Base-by-base conservation (phyloP, 2,329 filamentous ascomycete species). In the Chrysoporthe austroafricana region DNA sequence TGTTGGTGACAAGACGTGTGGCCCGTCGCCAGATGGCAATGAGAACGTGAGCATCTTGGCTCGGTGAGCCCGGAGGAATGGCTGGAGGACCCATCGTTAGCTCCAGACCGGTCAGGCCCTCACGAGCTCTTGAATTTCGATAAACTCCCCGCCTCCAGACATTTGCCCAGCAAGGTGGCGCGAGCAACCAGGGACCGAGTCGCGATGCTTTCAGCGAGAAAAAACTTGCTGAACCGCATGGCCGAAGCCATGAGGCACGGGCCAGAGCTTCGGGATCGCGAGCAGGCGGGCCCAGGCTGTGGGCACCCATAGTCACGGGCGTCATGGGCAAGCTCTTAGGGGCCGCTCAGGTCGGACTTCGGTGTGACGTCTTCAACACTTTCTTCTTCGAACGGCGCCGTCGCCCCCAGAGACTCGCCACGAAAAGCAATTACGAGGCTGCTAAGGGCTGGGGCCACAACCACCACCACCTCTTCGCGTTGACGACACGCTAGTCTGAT, bases 21-120 rank as follows among this genome's bases (percentile, higher is more conserved):
- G 21, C 4, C 21, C 13, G 32, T 54, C 50, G 50, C 50, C 50
- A 54, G 21, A 54, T 54, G 11, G 50, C 50, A 54, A 7, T 6
- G 21, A 54, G 50, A 39, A 39, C 18, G 14, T 39, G 54, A 39
- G 16, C 54, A 57, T n/a, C 16, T 36, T 34, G 34, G 16, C 16
- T 62, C 59, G 59, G 59, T 62, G 59, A 48, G 59, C 21, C 59
- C 59, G 59, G 59, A 62, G 59, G 42, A 61, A 42, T 61, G 43
- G 43, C 18, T 48, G 21, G 43, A 46, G 39, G 59, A 26, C 26
- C 59, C 59, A 62, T 62, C 32, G 8, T 26, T 61, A 54, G 58
- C 58, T 44, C 58, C 58, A 44, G 58, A 61, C 58, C 42, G 58
- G 58, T 61, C n/a, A 61, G 32, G 26, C 21, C 59, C 46, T 50